phyloP scores from a whole-genome alignment of 306 rosid genomes.

The Sophora flavescens region DNA sequence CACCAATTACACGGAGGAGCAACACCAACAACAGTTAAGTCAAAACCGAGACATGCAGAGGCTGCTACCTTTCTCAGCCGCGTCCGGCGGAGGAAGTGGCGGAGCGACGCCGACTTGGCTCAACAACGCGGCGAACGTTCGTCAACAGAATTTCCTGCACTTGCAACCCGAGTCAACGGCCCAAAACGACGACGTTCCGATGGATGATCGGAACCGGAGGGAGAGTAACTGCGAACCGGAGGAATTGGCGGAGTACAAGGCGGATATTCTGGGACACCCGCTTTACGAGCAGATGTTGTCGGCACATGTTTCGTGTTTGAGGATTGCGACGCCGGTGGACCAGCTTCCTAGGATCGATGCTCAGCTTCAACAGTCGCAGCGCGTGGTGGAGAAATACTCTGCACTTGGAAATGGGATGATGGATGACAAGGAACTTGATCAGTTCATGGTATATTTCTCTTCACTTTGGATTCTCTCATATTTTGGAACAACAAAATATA shows the following conservation, averaged over 20 bases:
- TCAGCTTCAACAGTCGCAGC: slow-evolving; percentile 72
- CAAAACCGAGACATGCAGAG: slow-evolving; percentile 55
- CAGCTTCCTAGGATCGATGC: slow-evolving; percentile 80
- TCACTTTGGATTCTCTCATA: no score
- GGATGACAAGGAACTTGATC: slow-evolving; percentile 76
- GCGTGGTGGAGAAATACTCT: slow-evolving; percentile 75
- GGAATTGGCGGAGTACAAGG: slow-evolving; percentile 59
- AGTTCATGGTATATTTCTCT: slow-evolving; percentile 64
- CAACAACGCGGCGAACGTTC: slow-evolving; percentile 53
- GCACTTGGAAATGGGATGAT: slow-evolving; percentile 48
- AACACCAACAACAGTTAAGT: slow-evolving; percentile 46
- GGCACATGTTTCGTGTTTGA: slow-evolving; percentile 82
- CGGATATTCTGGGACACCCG: slow-evolving; percentile 74
- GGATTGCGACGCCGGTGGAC: slow-evolving; percentile 92
- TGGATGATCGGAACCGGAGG: slow-evolving; percentile 31
- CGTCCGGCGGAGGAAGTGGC: slow-evolving; percentile 25
- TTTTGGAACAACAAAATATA: no score
- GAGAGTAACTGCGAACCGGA: slow-evolving; percentile 43
- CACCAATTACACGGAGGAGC: slow-evolving; percentile 57
- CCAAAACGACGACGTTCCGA: slow-evolving; percentile 47
- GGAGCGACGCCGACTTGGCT: slow-evolving; percentile 63
- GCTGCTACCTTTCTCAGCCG: slow-evolving; percentile 38
- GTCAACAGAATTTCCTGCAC: slow-evolving; percentile 64
- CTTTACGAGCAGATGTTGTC: slow-evolving; percentile 82
- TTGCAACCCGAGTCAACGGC: slow-evolving; percentile 44